These are phyloP conservation scores for Fraxinus greggii DNA, from an alignment of 305 asterid species.

Conservation along the genomic window DNA sequence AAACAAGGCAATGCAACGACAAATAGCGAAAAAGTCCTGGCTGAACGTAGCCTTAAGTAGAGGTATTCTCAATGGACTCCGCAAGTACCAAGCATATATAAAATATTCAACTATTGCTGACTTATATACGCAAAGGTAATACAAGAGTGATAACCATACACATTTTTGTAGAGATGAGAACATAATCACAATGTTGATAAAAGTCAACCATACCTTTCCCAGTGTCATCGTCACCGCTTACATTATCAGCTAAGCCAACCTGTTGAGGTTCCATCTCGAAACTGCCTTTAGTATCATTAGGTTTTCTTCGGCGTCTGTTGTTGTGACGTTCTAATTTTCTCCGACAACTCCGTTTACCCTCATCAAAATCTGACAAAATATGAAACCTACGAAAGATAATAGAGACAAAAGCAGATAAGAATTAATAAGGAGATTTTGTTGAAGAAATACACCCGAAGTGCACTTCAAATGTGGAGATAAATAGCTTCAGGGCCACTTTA, in stretches of 20 bases:
- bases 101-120: background rate
- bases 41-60: background rate
- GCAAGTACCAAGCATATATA: background rate
- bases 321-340: constrained; percentile 86
- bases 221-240: constrained; percentile 51
- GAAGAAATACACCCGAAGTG: background rate
- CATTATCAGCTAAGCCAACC: constrained; percentile 44
- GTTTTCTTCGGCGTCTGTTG: constrained; percentile 69
- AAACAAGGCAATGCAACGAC: constrained; percentile 6
- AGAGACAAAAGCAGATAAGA: constrained; percentile 17
- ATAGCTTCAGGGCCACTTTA: background rate
- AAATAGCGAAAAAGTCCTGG: background rate
- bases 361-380: constrained; percentile 74
- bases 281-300: constrained; percentile 49
- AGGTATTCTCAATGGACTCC: background rate
- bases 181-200: background rate
- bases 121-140: background rate
- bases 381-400: constrained; percentile 71
- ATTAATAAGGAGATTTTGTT: background rate
- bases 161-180: constrained; percentile 3
- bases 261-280: constrained; percentile 51
- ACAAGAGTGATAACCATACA: background rate
- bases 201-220: constrained; percentile 52
- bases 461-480: background rate
- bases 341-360: constrained; percentile 94